Base-by-base conservation (phyloP, 495 filamentous ascomycete species). In the Podospora fimiseda region DNA sequence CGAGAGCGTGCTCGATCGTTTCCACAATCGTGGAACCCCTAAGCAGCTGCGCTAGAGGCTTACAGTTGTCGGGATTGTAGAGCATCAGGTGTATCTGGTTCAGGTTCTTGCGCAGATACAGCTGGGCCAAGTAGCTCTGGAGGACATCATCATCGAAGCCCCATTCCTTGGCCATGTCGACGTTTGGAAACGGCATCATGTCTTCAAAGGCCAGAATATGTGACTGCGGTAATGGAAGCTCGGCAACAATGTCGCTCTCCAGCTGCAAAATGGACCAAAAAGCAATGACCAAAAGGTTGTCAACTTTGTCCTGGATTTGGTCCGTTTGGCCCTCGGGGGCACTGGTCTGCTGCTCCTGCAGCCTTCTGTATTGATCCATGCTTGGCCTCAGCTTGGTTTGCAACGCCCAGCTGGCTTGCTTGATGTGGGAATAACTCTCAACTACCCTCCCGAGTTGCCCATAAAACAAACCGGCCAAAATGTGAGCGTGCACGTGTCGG, bases 221-320 rank as follows among this genome's bases (percentile, higher is more conserved):
- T 58, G 85, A 87, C 48, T 90, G 88, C 3, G 91, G 87, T 23
- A 86, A 80, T 52, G 87, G 86, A 23, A 96, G 70, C 68, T 98
- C 93, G 9, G 93, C 93, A 24, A 96, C 73, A 39, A 98, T 87
- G 67, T 98, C 93, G 71, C 93, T 96, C 70, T 98, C 93, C 18
- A 97, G 76, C 58, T 96, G 93, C 58, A 96, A 71, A 63, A 88
- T 94, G 8, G 91, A 93, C 92, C 92, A 98, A 59, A 88, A 96
- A 6, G 89, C 88, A 57, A 93, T 84, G 30, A 85, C 74, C 45
- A 87, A 74, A 38, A 86, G 74, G 49, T 81, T 81, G 58, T 81
- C 77, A 38, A 57, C 44, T 45, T 62, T 65, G 44, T 73, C 50
- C 39, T 63, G 58, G 61, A 73, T 22, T 20, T 46, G 43, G 14